Evolutionary conservation across 2,329 filamentous ascomycete species (phyloP).

Genomic region (Scleromitrula shiraiana): DNA sequence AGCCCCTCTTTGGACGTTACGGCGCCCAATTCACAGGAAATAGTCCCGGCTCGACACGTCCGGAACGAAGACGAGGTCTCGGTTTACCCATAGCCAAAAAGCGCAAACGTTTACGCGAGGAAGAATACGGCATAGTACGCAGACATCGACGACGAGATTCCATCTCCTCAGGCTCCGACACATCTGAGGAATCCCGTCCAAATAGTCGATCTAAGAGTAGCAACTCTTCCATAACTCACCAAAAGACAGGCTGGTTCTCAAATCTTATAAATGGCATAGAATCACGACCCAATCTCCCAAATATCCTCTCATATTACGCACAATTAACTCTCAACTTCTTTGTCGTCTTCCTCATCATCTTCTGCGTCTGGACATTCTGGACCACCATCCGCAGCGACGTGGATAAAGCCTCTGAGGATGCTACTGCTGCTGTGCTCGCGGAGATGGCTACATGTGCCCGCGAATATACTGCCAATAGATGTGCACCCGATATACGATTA

Average conservation of each 20-base stretch:
- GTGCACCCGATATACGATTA: conserved; percentile 54
- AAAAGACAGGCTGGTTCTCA: conserved; percentile 32
- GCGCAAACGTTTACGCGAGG: conserved; percentile 32
- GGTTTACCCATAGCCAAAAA: conserved; percentile 40
- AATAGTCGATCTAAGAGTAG: conserved; percentile 19
- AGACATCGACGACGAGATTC: conserved; percentile 31
- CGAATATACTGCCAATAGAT: conserved; percentile 70
- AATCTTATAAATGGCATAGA: conserved; percentile 55
- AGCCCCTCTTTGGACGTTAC: conserved; percentile 35
- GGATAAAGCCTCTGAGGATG: conserved; percentile 45
- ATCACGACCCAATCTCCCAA: conserved; percentile 55
- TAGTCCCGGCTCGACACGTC: conserved; percentile 46
- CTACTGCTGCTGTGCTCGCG: conserved; percentile 59
- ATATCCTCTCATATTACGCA: conserved; percentile 58
- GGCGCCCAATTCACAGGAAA: conserved; percentile 31
- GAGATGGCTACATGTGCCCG: conserved; percentile 75
- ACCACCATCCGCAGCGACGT: conserved; percentile 27
- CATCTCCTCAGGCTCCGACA: conserved; percentile 30
- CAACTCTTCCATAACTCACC: no score
- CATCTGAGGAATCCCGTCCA: conserved; percentile 30
- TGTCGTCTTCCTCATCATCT: conserved; percentile 38
- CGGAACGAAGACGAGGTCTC: conserved; percentile 42
- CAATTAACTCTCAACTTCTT: conserved; percentile 47
- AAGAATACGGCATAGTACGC: conserved; percentile 28
- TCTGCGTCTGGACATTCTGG: conserved; percentile 26